Evolutionary conservation across 495 filamentous ascomycete species (phyloP).

Genomic region (Penicillium coprophilum): DNA sequence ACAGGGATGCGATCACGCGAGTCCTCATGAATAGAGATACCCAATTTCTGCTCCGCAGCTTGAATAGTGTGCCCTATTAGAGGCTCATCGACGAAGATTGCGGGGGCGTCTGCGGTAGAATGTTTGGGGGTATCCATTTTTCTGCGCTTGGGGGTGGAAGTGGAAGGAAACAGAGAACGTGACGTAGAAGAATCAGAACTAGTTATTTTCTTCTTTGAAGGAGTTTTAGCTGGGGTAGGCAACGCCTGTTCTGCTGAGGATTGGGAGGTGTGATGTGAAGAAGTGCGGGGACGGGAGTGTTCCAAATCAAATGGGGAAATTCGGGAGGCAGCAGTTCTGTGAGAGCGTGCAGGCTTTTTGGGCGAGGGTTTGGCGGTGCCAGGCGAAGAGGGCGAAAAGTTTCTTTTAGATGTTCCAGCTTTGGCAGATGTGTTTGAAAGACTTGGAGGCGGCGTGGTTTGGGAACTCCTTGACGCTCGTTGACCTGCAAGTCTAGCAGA

Average conservation of each 20-base stretch:
- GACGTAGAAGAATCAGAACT: constrained; percentile 63
- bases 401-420: constrained; percentile 4
- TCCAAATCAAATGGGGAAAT: constrained; percentile 7
- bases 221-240: constrained; percentile 90
- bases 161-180: constrained; percentile 72
- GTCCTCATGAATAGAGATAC: constrained; percentile 85
- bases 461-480: constrained; percentile 30
- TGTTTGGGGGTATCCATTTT: constrained; percentile 45
- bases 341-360: constrained; percentile 4
- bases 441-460: constrained; percentile 41
- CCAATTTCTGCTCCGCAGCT: constrained; percentile 5
- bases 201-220: constrained; percentile 59
- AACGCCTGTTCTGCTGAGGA: constrained; percentile 52
- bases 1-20: constrained; percentile 81
- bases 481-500: constrained; percentile 50
- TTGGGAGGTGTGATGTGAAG: constrained; percentile 21
- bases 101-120: constrained; percentile 41
- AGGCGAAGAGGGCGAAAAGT: constrained; percentile 10
- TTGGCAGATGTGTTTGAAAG: constrained; percentile 26
- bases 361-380: not conserved
- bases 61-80: constrained; percentile 55
- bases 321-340: constrained; percentile 4
- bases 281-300: constrained; percentile 8
- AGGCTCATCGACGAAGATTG: constrained; percentile 19
- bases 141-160: constrained; percentile 35